phyloP scores from a whole-genome alignment of 2,329 filamentous ascomycete genomes.

The Lasiodiplodia sp. region DNA sequence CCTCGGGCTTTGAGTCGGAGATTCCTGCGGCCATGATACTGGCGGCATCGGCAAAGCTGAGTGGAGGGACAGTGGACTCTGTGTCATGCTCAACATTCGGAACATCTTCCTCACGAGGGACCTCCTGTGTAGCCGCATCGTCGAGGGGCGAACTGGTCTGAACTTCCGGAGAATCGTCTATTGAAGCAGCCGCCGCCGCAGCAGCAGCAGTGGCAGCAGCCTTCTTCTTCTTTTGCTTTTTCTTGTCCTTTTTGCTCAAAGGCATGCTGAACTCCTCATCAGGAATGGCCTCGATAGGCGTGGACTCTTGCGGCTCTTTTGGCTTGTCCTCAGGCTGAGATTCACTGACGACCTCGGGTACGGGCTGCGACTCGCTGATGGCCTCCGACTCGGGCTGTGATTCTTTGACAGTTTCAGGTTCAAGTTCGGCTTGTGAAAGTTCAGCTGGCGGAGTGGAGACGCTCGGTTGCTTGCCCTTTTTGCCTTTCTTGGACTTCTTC shows the following conservation, averaged over 20 bases:
- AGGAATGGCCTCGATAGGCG: background rate
- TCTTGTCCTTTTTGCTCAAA: slow-evolving; percentile 34
- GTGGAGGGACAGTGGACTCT: background rate
- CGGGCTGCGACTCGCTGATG: too few species aligned
- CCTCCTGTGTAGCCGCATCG: background rate
- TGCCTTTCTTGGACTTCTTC: slow-evolving; percentile 40
- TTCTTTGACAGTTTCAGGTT: background rate
- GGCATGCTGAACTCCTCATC: slow-evolving; percentile 13
- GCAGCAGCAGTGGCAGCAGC: slow-evolving; percentile 25
- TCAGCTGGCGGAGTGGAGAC: slow-evolving; percentile 31
- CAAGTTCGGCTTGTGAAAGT: background rate
- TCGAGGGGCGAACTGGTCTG: background rate
- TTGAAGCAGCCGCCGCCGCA: background rate
- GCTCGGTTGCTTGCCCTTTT: slow-evolving; percentile 36
- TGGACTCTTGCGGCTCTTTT: slow-evolving; percentile 30
- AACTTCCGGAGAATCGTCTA: background rate
- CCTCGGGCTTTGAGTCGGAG: background rate
- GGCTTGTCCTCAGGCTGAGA: background rate
- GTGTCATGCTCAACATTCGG: background rate
- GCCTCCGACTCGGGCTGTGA: background rate
- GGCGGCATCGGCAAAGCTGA: slow-evolving; percentile 13
- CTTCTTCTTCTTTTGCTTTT: slow-evolving; percentile 33
- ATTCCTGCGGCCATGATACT: background rate
- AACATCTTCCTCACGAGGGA: background rate
- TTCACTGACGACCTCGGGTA: background rate